Conservation (phyloP, 2,329 filamentous ascomycete species). For the Trichoderma sp. region DNA sequence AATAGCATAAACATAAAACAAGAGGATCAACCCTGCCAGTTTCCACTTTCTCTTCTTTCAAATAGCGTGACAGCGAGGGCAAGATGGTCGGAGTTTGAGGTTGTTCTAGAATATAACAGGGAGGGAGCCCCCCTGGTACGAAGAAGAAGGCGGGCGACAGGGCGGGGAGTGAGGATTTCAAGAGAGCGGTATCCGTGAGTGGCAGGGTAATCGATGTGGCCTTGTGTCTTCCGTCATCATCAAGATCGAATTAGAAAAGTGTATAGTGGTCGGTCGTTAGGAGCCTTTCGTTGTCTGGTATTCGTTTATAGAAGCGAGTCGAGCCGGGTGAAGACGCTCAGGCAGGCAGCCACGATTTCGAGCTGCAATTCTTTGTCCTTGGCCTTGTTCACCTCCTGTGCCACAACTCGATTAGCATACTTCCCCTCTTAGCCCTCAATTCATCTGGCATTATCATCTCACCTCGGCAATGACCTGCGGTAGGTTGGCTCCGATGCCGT, state of each 20-base stretch:
- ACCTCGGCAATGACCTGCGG: constrained; percentile 81
- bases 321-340: constrained; percentile 96
- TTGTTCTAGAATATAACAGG: too few species aligned
- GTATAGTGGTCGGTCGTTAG: constrained; percentile 10
- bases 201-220: constrained; percentile 10
- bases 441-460: constrained; percentile 30
- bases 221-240: constrained; percentile 23
- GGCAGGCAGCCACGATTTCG: constrained; percentile 93
- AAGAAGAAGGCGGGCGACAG: too few species aligned
- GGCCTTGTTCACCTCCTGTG: constrained; percentile 73
- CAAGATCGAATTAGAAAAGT: constrained; percentile 15
- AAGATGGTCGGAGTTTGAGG: not conserved
- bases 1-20: constrained; percentile 6
- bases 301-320: constrained; percentile 80
- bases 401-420: not conserved
- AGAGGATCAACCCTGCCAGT: not conserved
- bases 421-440: not conserved
- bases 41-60: constrained; percentile 11
- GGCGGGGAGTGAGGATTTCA: too few species aligned
- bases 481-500: constrained; percentile 89
- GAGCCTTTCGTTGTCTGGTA: not conserved
- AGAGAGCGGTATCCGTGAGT: constrained; percentile 1
- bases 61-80: constrained; percentile 22
- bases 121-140: too few species aligned
- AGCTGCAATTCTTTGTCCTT: constrained; percentile 96